Evolutionary conservation across 2,329 filamentous ascomycete species (phyloP), one percentile per base, ranked within the genome.

Genomic region (Phaeosphaeriaceae sp.): DNA sequence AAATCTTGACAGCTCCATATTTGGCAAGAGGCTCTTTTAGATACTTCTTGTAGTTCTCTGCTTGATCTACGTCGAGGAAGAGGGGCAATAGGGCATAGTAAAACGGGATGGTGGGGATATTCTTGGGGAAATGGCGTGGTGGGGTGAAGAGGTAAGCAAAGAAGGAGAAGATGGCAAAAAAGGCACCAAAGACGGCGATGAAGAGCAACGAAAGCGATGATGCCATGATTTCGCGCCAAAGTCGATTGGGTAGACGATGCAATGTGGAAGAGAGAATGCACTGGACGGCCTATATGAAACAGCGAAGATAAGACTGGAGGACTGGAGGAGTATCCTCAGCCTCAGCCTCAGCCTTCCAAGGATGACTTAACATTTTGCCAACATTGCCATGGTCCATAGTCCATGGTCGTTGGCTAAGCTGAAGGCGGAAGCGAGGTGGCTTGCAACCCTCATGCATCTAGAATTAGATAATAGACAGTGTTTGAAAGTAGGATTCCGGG

Each of bases 1-100:
- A 81, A 21, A 81, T 64, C 47, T 79, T 75, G 15, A 80, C 79
- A 1, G 78, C 79, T 3, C 79, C 75, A 37, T 75, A 70, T n/a
- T 63, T 64, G 8, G 64, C 63, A 5, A 77, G 60, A 2, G 74
- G 75, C 43, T 65, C 56, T 30, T 74, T 67, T 35, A 79, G 68
- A 55, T 77, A 76, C 42, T 60, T 50, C 11, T 54, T 60, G 55
- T 75, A 79, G 5, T 75, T 68, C 13, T 77, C 69, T 4, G 71
- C 67, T 58, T 79, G 76, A 47, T 78, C 77, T 16, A 76, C 71
- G 40, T 78, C 74, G 35, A 63, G 66, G 60, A 77, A 69, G 3
- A 79, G 69, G 0, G 76, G 71, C 1, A 78, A 52, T 6, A 79
- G 70, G 1, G 74, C 68, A 8, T 77, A 75, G 60, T 75, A 79